Evolutionary conservation across 2,329 filamentous ascomycete genomes (phyloP).

Genomic region (Ploettnerulaceae sp.): DNA sequence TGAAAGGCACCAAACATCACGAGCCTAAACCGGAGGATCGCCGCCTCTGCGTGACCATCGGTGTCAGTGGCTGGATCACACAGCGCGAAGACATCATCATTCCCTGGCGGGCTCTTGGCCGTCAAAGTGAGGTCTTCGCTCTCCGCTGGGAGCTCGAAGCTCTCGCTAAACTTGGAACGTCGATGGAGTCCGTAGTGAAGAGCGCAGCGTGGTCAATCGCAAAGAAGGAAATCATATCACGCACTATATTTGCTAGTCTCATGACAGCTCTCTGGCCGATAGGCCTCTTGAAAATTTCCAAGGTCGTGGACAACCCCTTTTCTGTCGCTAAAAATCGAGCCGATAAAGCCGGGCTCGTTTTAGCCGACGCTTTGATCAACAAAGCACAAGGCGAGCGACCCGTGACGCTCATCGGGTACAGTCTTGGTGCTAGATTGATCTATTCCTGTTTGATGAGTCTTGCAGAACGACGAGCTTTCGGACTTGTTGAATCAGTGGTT

Average conservation of each 20-base stretch:
- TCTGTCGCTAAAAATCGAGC: constrained; percentile 69
- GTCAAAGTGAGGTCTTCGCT: constrained; percentile 72
- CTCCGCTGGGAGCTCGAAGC: constrained; percentile 79
- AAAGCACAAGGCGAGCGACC: constrained; percentile 77
- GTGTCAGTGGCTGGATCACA: constrained; percentile 75
- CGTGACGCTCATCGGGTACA: constrained; percentile 77
- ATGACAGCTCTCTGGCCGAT: constrained; percentile 67
- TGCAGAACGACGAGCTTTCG: constrained; percentile 74
- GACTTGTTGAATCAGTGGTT: constrained; percentile 76
- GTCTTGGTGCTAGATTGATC: constrained; percentile 74
- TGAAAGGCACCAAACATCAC: constrained; percentile 47
- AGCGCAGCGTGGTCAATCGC: constrained; percentile 77
- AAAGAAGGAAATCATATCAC: constrained; percentile 59
- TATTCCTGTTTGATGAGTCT: constrained; percentile 75
- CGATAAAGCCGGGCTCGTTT: constrained; percentile 72
- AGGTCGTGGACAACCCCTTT: constrained; percentile 77
- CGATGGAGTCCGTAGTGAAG: constrained; percentile 71
- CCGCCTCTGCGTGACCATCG: constrained; percentile 75
- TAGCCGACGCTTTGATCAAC: constrained; percentile 79
- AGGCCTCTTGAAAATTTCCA: constrained; percentile 59
- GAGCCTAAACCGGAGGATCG: constrained; percentile 53
- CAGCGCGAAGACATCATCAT: constrained; percentile 66
- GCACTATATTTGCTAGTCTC: constrained; percentile 59
- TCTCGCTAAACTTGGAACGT: constrained; percentile 70
- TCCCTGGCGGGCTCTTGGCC: constrained; percentile 74